Evolutionary conservation across 306 rosid species (phyloP).

Genomic region (Cucumis melo): DNA sequence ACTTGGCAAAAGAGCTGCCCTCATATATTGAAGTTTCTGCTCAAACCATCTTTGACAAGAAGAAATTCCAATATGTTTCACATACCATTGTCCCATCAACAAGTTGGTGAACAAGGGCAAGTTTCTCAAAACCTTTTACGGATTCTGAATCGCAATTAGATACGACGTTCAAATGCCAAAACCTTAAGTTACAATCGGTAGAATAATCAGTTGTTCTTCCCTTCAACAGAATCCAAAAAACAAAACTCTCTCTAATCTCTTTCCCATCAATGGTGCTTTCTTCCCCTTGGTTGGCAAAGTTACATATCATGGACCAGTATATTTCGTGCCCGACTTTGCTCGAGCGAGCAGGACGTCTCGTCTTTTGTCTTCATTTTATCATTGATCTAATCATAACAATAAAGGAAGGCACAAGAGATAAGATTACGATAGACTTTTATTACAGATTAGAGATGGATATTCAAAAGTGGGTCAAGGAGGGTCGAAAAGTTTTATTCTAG

Average conservation of each 20-base stretch:
- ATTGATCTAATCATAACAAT: background rate
- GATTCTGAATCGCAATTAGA: background rate
- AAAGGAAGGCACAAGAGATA: background rate
- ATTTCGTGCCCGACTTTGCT: background rate
- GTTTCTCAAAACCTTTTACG: background rate
- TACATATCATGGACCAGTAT: background rate
- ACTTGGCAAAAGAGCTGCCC: background rate
- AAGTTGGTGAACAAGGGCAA: background rate
- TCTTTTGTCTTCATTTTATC: background rate
- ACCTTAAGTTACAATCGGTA: background rate
- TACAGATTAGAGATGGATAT: background rate
- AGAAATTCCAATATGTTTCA: background rate
- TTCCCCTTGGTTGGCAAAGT: background rate
- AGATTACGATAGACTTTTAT: background rate
- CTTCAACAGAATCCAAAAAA: background rate
- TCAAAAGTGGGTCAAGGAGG: background rate
- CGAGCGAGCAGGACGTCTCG: background rate
- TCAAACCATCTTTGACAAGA: background rate
- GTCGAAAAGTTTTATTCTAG: background rate
- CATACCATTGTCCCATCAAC: background rate
- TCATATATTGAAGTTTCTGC: background rate
- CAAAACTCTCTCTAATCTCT: background rate
- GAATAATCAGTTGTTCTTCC: background rate
- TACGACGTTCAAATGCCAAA: background rate
- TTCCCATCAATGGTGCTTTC: background rate